Percentiles rank a stretch among this genome's conserved stretches.
These are phyloP conservation scores for Syzygium malaccense DNA, from an alignment of 441 rosid species.

Conservation along the genomic window DNA sequence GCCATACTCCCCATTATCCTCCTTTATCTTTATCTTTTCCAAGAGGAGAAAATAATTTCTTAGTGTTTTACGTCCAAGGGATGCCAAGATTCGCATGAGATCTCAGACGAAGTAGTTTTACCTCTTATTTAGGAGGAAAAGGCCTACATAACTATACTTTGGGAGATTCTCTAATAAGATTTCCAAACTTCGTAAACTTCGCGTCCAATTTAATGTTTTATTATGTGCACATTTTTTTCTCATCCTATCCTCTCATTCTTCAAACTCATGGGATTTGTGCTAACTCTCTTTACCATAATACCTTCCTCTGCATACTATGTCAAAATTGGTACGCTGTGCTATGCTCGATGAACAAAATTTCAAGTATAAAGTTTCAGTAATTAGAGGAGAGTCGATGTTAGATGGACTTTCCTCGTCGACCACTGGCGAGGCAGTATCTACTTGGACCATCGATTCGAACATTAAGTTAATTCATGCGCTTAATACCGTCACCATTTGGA, in stretches of 20 bases:
- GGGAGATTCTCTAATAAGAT: not conserved
- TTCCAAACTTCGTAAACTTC: not conserved
- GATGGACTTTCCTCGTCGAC: not conserved
- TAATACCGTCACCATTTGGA: not conserved
- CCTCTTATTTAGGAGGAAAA: too few species aligned
- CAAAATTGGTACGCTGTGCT: not conserved
- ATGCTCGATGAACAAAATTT: not conserved
- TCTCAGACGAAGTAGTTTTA: too few species aligned
- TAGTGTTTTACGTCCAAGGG: too few species aligned
- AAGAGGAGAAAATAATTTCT: too few species aligned
- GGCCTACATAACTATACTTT: not conserved
- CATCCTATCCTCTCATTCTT: not conserved
- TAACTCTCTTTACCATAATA: not conserved
- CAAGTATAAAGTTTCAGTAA: not conserved
- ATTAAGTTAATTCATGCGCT: not conserved
- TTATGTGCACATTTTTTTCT: not conserved
- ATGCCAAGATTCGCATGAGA: too few species aligned
- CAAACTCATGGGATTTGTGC: not conserved
- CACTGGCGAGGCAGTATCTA: rapidly evolving
- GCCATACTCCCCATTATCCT: too few species aligned
- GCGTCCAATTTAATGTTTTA: not conserved
- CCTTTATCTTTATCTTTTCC: too few species aligned
- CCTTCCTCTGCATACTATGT: not conserved
- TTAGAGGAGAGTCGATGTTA: not conserved
- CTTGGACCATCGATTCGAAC: not conserved